Base-by-base conservation (phyloP, 139 green algal species). In the Monoraphidium neglectum region DNA sequence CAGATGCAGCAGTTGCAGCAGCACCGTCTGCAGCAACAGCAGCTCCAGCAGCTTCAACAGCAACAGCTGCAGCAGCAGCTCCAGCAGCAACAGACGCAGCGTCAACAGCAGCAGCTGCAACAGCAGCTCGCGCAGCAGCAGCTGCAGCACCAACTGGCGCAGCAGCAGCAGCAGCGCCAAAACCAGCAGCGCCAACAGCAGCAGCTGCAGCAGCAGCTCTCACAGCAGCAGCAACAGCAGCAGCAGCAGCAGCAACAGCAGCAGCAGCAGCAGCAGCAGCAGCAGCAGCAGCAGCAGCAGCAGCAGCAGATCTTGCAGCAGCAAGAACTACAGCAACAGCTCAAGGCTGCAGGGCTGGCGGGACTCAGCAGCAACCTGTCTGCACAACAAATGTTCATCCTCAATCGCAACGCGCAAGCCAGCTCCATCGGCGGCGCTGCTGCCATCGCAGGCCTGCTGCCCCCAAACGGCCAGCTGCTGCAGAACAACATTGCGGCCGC, bases 241-340 rank as follows among this genome's bases (percentile, higher is more conserved):
- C 57, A 65, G n/a, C 57, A 28, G n/a, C 57, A 65, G n/a, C 57
- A 65, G n/a, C 57, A 65, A 12, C 57, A 65, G 12, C 57, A 65
- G n/a, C 57, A 65, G n/a, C 57, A 28, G n/a, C 57, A 65, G n/a
- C 57, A 65, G n/a, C 57, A 65, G n/a, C 57, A 65, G 12, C 57
- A 65, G n/a, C 57, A 65, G n/a, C 57, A 28, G n/a, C 10, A 10
- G 6, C 10, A 10, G 12, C 57, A 65, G 12, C 57, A 65, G n/a
- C 57, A 65, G n/a, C 57, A 65, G n/a, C 57, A 65, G n/a, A 15
- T 15, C 57, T n/a, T n/a, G 6, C 10, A 10, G 12, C 57, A 65
- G 12, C 57, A 65, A 12, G 10, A 65, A 12, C 57, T 30, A 12
- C 57, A 65, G n/a, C 6, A 8, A 8, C 57, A 65, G n/a, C 57